Conservation (phyloP, 768 basidiomycete genomes). For the Chalciporus pseudorubinellus region DNA sequence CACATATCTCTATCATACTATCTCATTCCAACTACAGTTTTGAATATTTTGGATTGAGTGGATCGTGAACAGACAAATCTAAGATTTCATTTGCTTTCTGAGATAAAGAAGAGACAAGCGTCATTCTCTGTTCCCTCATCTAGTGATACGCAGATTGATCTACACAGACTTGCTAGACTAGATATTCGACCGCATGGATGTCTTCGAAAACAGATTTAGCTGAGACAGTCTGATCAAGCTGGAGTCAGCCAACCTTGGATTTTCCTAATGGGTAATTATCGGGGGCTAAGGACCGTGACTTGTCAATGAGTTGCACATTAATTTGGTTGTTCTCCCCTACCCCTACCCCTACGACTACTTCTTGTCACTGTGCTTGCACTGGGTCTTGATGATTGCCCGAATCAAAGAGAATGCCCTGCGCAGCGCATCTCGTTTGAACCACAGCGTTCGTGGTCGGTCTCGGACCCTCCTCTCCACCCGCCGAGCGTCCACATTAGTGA, state of each 20-base stretch:
- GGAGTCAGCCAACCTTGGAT: too few relatives aligned
- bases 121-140: too few relatives aligned
- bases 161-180: too few relatives aligned
- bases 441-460: slow-evolving; percentile 44
- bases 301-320: too few relatives aligned
- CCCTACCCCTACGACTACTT: slow-evolving; percentile 1
- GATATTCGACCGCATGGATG: too few relatives aligned
- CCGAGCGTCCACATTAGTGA: slow-evolving; percentile 39
- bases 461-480: slow-evolving; percentile 24
- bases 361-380: background rate
- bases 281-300: too few relatives aligned
- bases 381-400: slow-evolving; percentile 34
- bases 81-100: slow-evolving; percentile 2
- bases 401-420: slow-evolving; percentile 41
- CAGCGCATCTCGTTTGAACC: slow-evolving; percentile 33
- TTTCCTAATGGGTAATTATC: too few relatives aligned
- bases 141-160: too few relatives aligned
- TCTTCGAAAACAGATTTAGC: too few relatives aligned
- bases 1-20: slow-evolving; percentile 17
- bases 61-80: background rate
- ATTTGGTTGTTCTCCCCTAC: too few relatives aligned
- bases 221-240: too few relatives aligned
- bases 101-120: too few relatives aligned
- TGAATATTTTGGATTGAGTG: background rate
- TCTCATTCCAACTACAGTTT: background rate